Conservation (phyloP, 1,284 basidiomycete species). For the Ceratobasidium sp. region DNA sequence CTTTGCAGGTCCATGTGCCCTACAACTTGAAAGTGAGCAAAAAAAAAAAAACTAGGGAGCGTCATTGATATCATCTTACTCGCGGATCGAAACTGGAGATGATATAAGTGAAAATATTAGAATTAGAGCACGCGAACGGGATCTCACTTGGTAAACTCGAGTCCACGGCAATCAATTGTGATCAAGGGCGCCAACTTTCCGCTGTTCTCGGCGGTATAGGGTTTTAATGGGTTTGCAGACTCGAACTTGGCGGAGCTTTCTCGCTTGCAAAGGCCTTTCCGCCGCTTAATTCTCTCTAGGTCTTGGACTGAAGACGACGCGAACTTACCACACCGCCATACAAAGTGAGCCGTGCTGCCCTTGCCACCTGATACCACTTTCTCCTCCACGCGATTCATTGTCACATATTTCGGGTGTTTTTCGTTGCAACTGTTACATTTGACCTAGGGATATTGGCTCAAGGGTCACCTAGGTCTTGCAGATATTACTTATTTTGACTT, state of each 20-base stretch:
- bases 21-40: constrained; percentile 48
- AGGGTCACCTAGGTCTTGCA: not conserved
- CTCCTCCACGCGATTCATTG: constrained; percentile 75
- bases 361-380: constrained; percentile 71
- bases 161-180: constrained; percentile 77
- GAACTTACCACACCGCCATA: constrained; percentile 71
- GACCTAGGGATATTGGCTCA: constrained; percentile 61
- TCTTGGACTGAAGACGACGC: not conserved
- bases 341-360: constrained; percentile 74
- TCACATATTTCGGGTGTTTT: constrained; percentile 71
- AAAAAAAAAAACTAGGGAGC: not conserved
- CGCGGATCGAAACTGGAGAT: constrained; percentile 30
- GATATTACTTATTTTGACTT: constrained; percentile 2
- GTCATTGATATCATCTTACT: not conserved
- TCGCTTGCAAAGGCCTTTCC: constrained; percentile 66
- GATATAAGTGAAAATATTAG: not conserved
- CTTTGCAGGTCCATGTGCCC: constrained; percentile 78
- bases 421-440: constrained; percentile 81
- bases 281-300: not conserved
- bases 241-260: constrained; percentile 82
- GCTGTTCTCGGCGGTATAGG: constrained; percentile 68
- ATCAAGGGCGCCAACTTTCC: constrained; percentile 68
- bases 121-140: not conserved
- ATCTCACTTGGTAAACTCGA: constrained; percentile 66
- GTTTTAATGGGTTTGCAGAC: constrained; percentile 55